A percentile compares a stretch with the other conserved stretches of the same genome.
These are phyloP conservation scores for Mitragyna speciosa DNA, from an alignment of 257 asterid genomes.

Conservation along the genomic window DNA sequence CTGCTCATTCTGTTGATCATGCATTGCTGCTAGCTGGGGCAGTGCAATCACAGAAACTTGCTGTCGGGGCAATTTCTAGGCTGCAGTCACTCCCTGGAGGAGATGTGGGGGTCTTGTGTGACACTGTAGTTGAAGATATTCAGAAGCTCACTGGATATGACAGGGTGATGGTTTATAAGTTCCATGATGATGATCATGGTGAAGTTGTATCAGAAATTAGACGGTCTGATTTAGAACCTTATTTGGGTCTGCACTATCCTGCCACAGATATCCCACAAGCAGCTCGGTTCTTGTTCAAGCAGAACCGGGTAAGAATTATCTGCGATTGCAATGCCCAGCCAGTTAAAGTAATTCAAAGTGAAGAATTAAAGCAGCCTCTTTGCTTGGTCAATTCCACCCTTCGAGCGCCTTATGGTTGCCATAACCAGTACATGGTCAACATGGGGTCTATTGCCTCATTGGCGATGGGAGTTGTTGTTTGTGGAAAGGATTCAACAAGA, in stretches of 20 bases:
- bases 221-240: constrained; percentile 57
- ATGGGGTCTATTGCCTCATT: constrained; percentile 67
- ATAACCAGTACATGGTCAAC: constrained; percentile 50
- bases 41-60: constrained; percentile 56
- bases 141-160: constrained; percentile 61
- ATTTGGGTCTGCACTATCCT: constrained; percentile 68
- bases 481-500: constrained; percentile 35
- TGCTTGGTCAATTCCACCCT: constrained; percentile 64
- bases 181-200: constrained; percentile 68
- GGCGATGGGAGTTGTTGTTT: constrained; percentile 47
- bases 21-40: constrained; percentile 48
- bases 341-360: constrained; percentile 49
- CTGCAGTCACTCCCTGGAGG: constrained; percentile 58
- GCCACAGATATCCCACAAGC: constrained; percentile 71
- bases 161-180: constrained; percentile 69
- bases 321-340: constrained; percentile 46
- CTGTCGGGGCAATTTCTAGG: constrained; percentile 50
- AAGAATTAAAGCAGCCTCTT: constrained; percentile 48
- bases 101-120: constrained; percentile 52
- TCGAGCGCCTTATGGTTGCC: constrained; percentile 58
- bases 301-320: constrained; percentile 56
- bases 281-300: constrained; percentile 59
- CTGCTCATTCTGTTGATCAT: constrained; percentile 50
- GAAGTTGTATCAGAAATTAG: constrained; percentile 64
- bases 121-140: constrained; percentile 56